Evolutionary conservation across 1,284 basidiomycete species (phyloP), one percentile per base, ranked within the genome.

Genomic region (Gyrodon tennesseensis): DNA sequence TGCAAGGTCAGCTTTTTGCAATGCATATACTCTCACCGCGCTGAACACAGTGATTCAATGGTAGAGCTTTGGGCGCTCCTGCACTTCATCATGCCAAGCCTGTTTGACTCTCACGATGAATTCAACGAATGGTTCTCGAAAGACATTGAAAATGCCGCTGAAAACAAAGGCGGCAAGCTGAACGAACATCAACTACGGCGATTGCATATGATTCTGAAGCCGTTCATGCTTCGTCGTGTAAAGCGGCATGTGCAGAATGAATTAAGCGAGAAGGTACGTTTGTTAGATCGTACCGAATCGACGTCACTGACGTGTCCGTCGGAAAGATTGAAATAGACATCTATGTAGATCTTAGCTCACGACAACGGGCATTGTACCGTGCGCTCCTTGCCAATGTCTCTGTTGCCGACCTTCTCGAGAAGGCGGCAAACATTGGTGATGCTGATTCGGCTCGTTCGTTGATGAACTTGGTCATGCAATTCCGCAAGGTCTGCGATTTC

Each of bases 81-180:
- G 57, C 97, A 99, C 77, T 99, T 99, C 80, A 99, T 99, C 81
- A 99, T 99, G 97, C 97, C 97, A 2, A 96, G 92, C 75, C 81
- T 99, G 60, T 99, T 99, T 78, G 97, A 99, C 78, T 98, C 96
- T 43, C 96, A 99, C 75, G 96, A 99, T 75, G 97, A 99, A 80
- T 99, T 99, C 81, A 95, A 93, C 76, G 97, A 99, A 77, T 99
- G 97, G 97, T 99, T 99, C 80, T 98, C 96, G 31, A 98, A 98
- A 78, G 97, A 99, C 75, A 98, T 99, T 64, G 97, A 99, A 81
- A 96, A 92, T 75, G 93, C 93, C 25, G 94, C 83, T 31, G 93
- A 94, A 79, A 95, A 95, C 76, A 94, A 94, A 70, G 92, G 91
- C 16, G 89, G 89, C 76, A 91, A 90, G 70, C 83, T 99, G 71